A percentile compares a stretch with the other conserved stretches of the same genome.
Evolutionary conservation across 139 green algal genomes (phyloP).

Genomic region (Chlamydomonas urium): DNA sequence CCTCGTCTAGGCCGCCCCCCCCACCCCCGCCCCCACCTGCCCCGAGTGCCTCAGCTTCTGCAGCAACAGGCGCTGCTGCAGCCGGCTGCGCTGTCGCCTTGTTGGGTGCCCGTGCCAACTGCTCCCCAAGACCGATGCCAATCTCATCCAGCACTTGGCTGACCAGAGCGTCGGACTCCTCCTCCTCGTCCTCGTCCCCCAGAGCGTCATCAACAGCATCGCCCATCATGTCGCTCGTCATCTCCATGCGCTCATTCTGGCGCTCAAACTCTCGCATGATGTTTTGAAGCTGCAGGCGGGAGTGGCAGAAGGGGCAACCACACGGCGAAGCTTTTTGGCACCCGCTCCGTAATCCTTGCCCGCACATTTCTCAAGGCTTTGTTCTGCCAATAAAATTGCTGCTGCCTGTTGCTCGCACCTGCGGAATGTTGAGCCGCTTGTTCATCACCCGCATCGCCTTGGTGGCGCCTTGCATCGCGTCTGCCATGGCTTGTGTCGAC

Average conservation of each 20-base stretch:
- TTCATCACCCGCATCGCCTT: conserved; percentile 97
- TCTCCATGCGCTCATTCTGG: conserved; percentile 98
- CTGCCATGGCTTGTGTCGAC: conserved; percentile 94
- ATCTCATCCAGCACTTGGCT: conserved; percentile 86
- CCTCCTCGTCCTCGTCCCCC: conserved; percentile 89
- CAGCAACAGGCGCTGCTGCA: no score
- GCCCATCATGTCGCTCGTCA: conserved; percentile 94
- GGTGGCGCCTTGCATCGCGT: conserved; percentile 93
- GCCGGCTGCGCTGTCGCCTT: not conserved
- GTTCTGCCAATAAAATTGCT: no score
- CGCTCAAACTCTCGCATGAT: conserved; percentile 98
- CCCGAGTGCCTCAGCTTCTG: not conserved
- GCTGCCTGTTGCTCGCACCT: no score
- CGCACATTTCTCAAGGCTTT: no score
- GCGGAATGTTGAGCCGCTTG: conserved; percentile 88
- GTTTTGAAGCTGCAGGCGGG: conserved; percentile 73
- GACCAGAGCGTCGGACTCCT: conserved; percentile 92
- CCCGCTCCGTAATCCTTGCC: no score
- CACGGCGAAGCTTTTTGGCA: no score
- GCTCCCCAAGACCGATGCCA: conserved; percentile 57
- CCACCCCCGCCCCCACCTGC: conserved; percentile 21
- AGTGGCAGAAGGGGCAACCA: no score
- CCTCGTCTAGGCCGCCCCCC: conserved; percentile 63
- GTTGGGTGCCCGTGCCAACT: conserved; percentile 1
- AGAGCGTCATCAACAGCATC: conserved; percentile 93